phyloP scores from a whole-genome alignment of 148 eudicot species.

The Pouteria glomerata region DNA sequence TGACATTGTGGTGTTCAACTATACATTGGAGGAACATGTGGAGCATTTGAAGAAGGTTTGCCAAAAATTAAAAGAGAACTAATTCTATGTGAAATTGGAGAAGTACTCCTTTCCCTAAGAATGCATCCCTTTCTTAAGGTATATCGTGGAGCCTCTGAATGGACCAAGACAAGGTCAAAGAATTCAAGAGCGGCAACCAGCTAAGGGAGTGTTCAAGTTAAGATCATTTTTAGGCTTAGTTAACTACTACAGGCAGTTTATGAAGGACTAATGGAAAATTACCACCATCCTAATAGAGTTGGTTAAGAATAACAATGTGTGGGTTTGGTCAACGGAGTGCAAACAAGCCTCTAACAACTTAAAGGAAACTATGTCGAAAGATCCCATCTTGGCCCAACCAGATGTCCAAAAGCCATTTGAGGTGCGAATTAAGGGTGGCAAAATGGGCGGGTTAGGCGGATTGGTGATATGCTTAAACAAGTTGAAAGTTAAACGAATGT shows the following conservation, averaged over 20 bases:
- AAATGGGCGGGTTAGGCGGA: too few species aligned
- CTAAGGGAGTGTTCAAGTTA: neutral
- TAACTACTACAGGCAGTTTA: neutral
- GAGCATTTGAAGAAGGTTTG: neutral
- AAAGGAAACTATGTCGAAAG: neutral
- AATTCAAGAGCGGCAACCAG: neutral
- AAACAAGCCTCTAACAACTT: neutral
- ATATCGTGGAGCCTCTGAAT: neutral
- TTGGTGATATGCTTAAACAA: too few species aligned
- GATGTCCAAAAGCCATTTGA: too few species aligned
- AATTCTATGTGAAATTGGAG: neutral
- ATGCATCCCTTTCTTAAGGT: neutral
- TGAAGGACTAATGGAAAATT: neutral
- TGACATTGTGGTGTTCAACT: neutral
- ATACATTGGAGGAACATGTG: neutral
- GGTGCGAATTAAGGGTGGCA: too few species aligned
- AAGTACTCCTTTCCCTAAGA: neutral
- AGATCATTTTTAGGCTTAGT: conserved; percentile 4
- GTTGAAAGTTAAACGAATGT: too few species aligned
- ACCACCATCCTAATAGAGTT: neutral
- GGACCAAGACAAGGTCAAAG: neutral
- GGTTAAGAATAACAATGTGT: neutral
- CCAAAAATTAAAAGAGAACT: neutral
- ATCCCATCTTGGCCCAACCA: too few species aligned
- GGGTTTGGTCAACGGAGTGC: neutral